Evolutionary conservation across 352 stramenopile genomes (phyloP).

Genomic region (Phytophthora palmivora): DNA sequence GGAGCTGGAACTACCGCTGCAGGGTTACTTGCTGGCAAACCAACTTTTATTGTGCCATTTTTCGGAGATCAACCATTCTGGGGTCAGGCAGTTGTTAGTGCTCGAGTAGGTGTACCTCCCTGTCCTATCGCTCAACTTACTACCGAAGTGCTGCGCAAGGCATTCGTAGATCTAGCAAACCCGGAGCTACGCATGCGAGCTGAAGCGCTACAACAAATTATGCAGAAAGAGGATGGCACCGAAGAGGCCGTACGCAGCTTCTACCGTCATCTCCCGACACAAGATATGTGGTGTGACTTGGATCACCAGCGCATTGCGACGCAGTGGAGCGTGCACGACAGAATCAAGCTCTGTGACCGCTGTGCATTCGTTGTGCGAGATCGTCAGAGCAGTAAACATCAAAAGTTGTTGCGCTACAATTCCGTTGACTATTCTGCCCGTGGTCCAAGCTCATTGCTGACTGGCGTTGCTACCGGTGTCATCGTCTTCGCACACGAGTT

Average conservation of each 20-base stretch:
- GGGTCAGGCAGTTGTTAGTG: conserved; percentile 86
- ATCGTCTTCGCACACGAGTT: conserved; percentile 45
- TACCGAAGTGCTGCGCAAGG: conserved; percentile 68
- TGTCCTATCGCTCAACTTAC: conserved; percentile 86
- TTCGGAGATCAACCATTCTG: conserved; percentile 96
- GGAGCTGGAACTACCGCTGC: conserved; percentile 91
- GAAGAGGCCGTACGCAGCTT: conserved; percentile 84
- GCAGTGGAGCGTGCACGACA: conserved; percentile 43
- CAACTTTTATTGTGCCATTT: conserved; percentile 94
- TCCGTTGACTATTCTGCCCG: conserved; percentile 52
- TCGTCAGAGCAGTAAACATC: conserved; percentile 27
- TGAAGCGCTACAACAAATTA: conserved; percentile 46
- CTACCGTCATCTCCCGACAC: conserved; percentile 82
- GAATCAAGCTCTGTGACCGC: conserved; percentile 48
- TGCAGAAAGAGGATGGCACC: conserved; percentile 87
- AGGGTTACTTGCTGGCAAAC: conserved; percentile 88
- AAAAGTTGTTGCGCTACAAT: conserved; percentile 43
- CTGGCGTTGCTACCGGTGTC: conserved; percentile 39
- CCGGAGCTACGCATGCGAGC: conserved; percentile 56
- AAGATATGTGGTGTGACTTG: conserved; percentile 83
- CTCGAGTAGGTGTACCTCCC: conserved; percentile 81
- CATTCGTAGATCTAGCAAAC: conserved; percentile 68
- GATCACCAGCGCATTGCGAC: conserved; percentile 40
- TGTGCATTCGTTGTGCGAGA: conserved; percentile 41
- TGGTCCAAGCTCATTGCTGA: conserved; percentile 51